Evolutionary conservation across 305 asterid genomes (phyloP), one percentile per base, ranked within the genome.

Genomic region (Fraxinus sp.): DNA sequence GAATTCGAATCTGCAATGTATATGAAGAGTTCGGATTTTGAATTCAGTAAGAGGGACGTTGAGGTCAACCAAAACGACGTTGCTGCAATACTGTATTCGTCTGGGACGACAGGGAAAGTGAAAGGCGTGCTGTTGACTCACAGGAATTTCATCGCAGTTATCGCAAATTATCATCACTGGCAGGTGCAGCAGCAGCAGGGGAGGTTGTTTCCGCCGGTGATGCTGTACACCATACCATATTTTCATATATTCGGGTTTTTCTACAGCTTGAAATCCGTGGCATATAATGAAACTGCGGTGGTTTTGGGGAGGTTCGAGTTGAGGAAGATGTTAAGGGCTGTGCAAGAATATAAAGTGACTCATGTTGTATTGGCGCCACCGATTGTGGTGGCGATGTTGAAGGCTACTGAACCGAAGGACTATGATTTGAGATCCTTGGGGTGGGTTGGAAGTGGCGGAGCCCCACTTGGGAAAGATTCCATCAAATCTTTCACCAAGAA

Each of bases 1-100:
- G 90, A 89, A 88, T 91, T 89, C 37, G 90, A 87, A 22, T 44
- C 49, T n/a, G 83, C 83, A 89, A 88, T 82, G 92, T 10, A 80
- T 2, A 55, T 24, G 79, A 26, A 7, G 49, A 70, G 33, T 11
- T 52, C 76, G 13, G 22, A 13, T 37, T n/a, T 7, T 3, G 76
- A 24, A 64, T 5, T 36, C 55, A 59, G 72, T 11, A 80, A 0
- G 5, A 79, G 39, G 11, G 73, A 82, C 22, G 84, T 83, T 44
- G 80, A 82, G 79, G 86, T 89, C 57, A 76, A 35, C 13, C 94
- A 90, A 74, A 64, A 78, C 33, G 91, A 90, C 71, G 81, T 90
- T 5, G 95, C 94, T 68, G 94, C 91, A 55, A 88, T 93, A 41
- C 79, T 93, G 32, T 91, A 84, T 72, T 93, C 97, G 7, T 91